Evolutionary conservation across 1,139 yeast genomes (phyloP).

Genomic region (Scheffersomyces lignicola): DNA sequence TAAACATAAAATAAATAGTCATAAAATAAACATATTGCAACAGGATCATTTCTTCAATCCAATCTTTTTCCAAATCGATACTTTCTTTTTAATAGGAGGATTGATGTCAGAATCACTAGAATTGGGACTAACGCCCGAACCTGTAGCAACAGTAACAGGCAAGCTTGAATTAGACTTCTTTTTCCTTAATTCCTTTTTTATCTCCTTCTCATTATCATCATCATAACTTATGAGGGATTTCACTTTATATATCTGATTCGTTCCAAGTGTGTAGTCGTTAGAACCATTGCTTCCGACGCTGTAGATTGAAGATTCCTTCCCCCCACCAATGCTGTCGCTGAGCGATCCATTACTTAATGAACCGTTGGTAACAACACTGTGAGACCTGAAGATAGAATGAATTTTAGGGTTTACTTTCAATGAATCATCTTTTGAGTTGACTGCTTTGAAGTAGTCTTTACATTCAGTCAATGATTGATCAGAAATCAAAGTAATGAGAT

Average conservation of each 20-base stretch:
- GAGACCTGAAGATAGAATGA: slow-evolving; percentile 33
- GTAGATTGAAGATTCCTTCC: slow-evolving; percentile 2
- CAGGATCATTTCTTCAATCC: slow-evolving; percentile 33
- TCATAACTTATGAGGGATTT: slow-evolving; percentile 36
- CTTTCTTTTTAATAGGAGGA: slow-evolving; percentile 17
- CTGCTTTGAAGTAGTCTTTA: slow-evolving; percentile 22
- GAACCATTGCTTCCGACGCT: slow-evolving; percentile 3
- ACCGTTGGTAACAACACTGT: slow-evolving; percentile 13
- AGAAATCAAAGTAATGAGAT: slow-evolving; percentile 27
- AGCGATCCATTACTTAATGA: background rate
- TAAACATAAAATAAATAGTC: too few species aligned
- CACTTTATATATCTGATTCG: slow-evolving; percentile 34
- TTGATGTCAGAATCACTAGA: slow-evolving; percentile 6
- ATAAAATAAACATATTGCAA: too few species aligned
- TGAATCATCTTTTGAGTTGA: slow-evolving; percentile 21
- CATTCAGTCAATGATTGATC: slow-evolving; percentile 31
- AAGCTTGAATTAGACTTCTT: slow-evolving; percentile 11
- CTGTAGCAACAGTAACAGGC: slow-evolving; percentile 5
- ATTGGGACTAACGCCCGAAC: slow-evolving; percentile 10
- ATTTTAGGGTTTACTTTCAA: slow-evolving; percentile 26
- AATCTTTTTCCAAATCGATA: slow-evolving; percentile 32
- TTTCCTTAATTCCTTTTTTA: slow-evolving; percentile 15
- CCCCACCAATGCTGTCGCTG: slow-evolving; percentile 4
- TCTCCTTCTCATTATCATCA: slow-evolving; percentile 27
- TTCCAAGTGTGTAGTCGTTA: slow-evolving; percentile 8